phyloP scores from a whole-genome alignment of 139 green algal genomes.

The Ettlia oleoabundans region DNA sequence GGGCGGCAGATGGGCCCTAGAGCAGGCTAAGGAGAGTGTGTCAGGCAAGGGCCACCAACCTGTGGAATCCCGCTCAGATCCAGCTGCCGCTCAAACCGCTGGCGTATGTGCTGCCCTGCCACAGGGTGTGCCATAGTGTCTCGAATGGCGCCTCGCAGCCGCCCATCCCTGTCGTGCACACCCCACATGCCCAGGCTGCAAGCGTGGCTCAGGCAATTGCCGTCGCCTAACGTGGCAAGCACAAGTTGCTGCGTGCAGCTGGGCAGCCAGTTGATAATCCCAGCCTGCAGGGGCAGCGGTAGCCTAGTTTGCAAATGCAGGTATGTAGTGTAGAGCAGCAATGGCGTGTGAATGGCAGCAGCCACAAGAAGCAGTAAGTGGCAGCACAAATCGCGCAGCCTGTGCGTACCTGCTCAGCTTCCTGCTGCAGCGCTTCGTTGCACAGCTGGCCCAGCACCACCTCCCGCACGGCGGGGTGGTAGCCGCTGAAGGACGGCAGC shows the following conservation, averaged over 20 bases:
- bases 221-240: slow-evolving; percentile 33
- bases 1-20: too few relatives aligned
- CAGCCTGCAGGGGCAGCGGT: too few relatives aligned
- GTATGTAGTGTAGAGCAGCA: too few relatives aligned
- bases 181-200: slow-evolving; percentile 32
- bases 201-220: slow-evolving; percentile 38
- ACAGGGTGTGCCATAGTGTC: slow-evolving; percentile 22
- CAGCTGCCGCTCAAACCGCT: slow-evolving; percentile 37
- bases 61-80: neutral
- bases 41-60: too few relatives aligned
- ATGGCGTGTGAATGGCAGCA: too few relatives aligned
- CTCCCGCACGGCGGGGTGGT: slow-evolving; percentile 11
- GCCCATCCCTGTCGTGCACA: slow-evolving; percentile 22
- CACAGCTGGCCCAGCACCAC: slow-evolving; percentile 31
- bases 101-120: neutral
- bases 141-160: slow-evolving; percentile 7
- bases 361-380: too few relatives aligned
- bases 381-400: too few relatives aligned
- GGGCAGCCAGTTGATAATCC: too few relatives aligned
- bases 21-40: too few relatives aligned
- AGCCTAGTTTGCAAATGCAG: too few relatives aligned
- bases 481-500: slow-evolving; percentile 4
- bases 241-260: slow-evolving; percentile 33
- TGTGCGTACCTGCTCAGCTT: slow-evolving; percentile 33
- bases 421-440: slow-evolving; percentile 4